Base-by-base conservation (phyloP, 352 stramenopile species). In the Phytophthora tubulina region DNA sequence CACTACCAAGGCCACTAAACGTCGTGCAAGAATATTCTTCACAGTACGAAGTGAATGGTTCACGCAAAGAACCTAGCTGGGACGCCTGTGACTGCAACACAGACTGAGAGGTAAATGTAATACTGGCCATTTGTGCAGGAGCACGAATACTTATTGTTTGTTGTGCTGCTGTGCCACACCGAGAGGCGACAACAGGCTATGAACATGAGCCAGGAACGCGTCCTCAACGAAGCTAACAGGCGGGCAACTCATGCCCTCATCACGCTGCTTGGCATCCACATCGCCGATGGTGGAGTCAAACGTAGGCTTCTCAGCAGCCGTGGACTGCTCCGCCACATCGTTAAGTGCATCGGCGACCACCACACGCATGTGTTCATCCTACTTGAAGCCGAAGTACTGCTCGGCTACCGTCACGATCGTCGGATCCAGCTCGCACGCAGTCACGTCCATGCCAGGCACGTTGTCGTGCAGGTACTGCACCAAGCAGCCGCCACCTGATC, bases 211-310 rank as follows among this genome's bases (percentile, higher is more conserved):
- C 31, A 96, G 60, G 45, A 89, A 86, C 9, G 27, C 48, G 15
- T 78, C 66, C 51, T 86, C 72, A 46, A 95, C 68, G 59, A 95
- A 95, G 39, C 72, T 79, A 38, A 82, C 61, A 51, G 84, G 85
- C 27, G 88, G 88, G 44, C 86, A 93, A 55, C 81, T 89, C 74
- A 95, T 87, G 33, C 82, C 85, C 10, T 87, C 76, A 74, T 93
- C 86, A 10, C 67, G 67, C 64, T 85, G 72, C 60, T 93, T 93
- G 35, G 85, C 83, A 65, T 96, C 88, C 21, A 96, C 88, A 56
- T 96, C 88, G 21, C 95, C 67, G 41, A 94, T 77, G 39, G 95
- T 84, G 15, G 80, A 86, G 66, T 92, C 75, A 48, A 80, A 86
- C 10, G 14, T 69, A 11, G 49, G 57, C 30, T 66, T 76, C 17